A percentile compares a stretch with the other conserved stretches of the same genome.
These are phyloP conservation scores for Monosporascus sp. DNA, from an alignment of 2,329 filamentous ascomycete genomes.

Conservation along the genomic window DNA sequence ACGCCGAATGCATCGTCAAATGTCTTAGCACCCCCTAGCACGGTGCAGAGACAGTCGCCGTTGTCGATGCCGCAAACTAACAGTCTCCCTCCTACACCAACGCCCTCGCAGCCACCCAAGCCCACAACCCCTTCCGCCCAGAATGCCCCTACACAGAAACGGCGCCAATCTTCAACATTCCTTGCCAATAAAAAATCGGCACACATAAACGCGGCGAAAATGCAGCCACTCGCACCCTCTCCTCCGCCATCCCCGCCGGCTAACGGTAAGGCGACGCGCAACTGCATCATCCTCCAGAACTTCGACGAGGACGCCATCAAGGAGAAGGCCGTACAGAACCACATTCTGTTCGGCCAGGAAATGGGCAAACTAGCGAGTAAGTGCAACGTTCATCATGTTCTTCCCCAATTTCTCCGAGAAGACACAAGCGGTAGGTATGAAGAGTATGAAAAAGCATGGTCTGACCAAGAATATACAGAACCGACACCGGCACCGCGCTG, in stretches of 20 bases:
- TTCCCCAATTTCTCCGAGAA: neutral
- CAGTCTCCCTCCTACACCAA: constrained; percentile 15
- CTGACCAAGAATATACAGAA: constrained; percentile 31
- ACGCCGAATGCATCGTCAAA: constrained; percentile 25
- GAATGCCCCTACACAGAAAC: neutral
- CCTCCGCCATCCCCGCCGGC: constrained; percentile 27
- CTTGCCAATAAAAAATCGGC: constrained; percentile 13
- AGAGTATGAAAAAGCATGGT: neutral
- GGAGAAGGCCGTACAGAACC: constrained; percentile 52
- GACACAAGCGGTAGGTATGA: neutral
- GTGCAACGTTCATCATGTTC: constrained; percentile 10
- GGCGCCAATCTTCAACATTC: constrained; percentile 10
- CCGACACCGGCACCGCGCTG: constrained; percentile 55
- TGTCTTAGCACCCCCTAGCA: constrained; percentile 40
- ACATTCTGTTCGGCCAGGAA: constrained; percentile 53
- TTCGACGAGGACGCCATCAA: constrained; percentile 52
- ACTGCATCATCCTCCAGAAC: constrained; percentile 55
- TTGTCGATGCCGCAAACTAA: constrained; percentile 28
- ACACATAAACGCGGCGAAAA: constrained; percentile 17
- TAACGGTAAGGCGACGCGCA: constrained; percentile 49
- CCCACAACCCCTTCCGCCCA: constrained; percentile 9
- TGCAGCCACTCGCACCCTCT: constrained; percentile 21
- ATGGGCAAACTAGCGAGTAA: constrained; percentile 53
- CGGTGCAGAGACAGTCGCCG: constrained; percentile 31
- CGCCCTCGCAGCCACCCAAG: constrained; percentile 11